Conservation (phyloP, 306 rosid species). For the Lathyrus tuberosus region DNA sequence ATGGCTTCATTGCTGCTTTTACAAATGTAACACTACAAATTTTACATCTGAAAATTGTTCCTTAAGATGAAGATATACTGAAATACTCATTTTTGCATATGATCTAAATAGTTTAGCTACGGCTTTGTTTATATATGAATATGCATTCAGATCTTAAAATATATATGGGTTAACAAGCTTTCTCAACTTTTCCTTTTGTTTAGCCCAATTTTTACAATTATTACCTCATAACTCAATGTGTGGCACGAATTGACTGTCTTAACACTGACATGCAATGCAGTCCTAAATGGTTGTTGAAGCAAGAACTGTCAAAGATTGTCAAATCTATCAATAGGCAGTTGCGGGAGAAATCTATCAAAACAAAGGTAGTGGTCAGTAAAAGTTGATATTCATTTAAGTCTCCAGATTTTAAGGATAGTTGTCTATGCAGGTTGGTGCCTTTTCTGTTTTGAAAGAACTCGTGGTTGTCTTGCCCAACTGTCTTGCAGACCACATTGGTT, state of each 20-base stretch:
- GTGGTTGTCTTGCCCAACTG: conserved; percentile 98
- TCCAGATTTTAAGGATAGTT: conserved; percentile 36
- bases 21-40: background rate
- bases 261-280: conserved; percentile 57
- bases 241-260: conserved; percentile 39
- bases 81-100: background rate
- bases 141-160: background rate
- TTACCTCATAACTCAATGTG: conserved; percentile 13
- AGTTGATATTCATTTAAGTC: conserved; percentile 31
- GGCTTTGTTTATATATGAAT: background rate
- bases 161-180: conserved; percentile 21
- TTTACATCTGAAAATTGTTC: conserved; percentile 25
- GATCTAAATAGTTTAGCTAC: background rate
- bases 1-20: conserved; percentile 22
- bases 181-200: conserved; percentile 9
- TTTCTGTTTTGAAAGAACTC: conserved; percentile 95
- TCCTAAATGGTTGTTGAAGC: conserved; percentile 98
- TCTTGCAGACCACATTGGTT: conserved; percentile 96
- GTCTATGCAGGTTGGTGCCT: conserved; percentile 86
- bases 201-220: conserved; percentile 14
- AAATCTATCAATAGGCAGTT: conserved; percentile 91
- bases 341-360: conserved; percentile 97
- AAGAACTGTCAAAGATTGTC: conserved; percentile 88
- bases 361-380: conserved; percentile 63
- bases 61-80: background rate